Evolutionary conservation across 331 rosid genomes (phyloP).

Genomic region (Acacia concinna): DNA sequence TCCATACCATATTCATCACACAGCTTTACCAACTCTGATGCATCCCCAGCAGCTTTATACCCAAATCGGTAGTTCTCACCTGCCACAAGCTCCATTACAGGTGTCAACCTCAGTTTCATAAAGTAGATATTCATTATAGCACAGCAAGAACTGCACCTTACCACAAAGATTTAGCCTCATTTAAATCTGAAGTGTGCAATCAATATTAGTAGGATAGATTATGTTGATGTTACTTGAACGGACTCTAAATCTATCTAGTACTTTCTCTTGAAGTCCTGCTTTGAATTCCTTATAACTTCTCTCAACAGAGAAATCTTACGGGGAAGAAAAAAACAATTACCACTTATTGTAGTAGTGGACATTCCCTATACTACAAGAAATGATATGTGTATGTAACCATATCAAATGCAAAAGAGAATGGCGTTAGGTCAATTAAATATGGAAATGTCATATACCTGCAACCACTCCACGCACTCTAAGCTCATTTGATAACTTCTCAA

Average conservation of each 20-base stretch:
- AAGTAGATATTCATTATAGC: conserved; percentile 4
- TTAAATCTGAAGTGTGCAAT: not conserved
- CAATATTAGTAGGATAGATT: not conserved
- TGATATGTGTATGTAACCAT: not conserved
- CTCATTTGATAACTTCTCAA: conserved; percentile 73
- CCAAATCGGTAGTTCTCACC: conserved; percentile 96
- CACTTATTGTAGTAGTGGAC: not conserved
- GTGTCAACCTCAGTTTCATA: conserved; percentile 24
- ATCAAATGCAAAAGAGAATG: not conserved
- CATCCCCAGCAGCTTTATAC: conserved; percentile 93
- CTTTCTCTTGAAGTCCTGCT: not conserved
- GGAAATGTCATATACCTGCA: conserved; percentile 58
- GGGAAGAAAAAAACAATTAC: not conserved
- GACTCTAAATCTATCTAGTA: not conserved
- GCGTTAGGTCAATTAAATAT: not conserved
- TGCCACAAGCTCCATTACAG: conserved; percentile 43
- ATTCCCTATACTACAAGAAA: not conserved
- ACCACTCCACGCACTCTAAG: conserved; percentile 85
- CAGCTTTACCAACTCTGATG: conserved; percentile 68
- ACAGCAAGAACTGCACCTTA: not conserved
- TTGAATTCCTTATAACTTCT: not conserved
- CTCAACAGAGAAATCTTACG: not conserved
- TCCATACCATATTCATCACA: conserved; percentile 75
- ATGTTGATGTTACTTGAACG: not conserved
- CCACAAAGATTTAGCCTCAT: not conserved